phyloP scores from a whole-genome alignment of 169 alveolate species.

The Eimeria sp. region DNA sequence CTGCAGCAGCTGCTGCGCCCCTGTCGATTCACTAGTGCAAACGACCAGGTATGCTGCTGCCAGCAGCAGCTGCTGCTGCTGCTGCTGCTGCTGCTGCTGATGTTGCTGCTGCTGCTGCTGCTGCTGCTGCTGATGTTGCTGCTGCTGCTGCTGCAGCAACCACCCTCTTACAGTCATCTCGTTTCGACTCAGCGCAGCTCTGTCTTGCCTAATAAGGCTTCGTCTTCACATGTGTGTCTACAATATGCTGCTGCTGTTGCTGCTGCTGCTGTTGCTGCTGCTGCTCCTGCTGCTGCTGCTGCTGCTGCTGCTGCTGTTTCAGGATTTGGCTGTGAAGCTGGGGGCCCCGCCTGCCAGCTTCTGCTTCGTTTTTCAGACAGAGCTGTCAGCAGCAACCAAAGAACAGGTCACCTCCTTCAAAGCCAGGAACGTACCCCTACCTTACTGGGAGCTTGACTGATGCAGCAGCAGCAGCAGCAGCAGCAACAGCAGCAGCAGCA shows the following conservation, averaged over 20 bases:
- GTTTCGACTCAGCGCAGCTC: no score
- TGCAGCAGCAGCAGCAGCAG: not conserved
- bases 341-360: constrained; percentile 39
- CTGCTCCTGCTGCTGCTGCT: constrained; percentile 11
- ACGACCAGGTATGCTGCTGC: not conserved
- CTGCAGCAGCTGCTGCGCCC: constrained; percentile 38
- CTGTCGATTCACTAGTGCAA: not conserved
- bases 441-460: constrained; percentile 46
- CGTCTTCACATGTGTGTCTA: not conserved
- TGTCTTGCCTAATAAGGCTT: no score
- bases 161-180: no score
- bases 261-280: not conserved
- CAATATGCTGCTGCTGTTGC: constrained; percentile 1
- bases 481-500: constrained; percentile 21
- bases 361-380: constrained; percentile 44
- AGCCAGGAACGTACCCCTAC: constrained; percentile 21
- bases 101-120: not conserved
- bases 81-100: constrained; percentile 20
- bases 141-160: not conserved
- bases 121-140: not conserved
- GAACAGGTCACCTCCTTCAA: constrained; percentile 46
- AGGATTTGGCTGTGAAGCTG: constrained; percentile 51
- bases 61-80: not conserved
- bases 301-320: no score
- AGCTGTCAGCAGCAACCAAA: constrained; percentile 10